phyloP scores from a whole-genome alignment of 2,329 filamentous ascomycete genomes.

The Penicillium expansum region DNA sequence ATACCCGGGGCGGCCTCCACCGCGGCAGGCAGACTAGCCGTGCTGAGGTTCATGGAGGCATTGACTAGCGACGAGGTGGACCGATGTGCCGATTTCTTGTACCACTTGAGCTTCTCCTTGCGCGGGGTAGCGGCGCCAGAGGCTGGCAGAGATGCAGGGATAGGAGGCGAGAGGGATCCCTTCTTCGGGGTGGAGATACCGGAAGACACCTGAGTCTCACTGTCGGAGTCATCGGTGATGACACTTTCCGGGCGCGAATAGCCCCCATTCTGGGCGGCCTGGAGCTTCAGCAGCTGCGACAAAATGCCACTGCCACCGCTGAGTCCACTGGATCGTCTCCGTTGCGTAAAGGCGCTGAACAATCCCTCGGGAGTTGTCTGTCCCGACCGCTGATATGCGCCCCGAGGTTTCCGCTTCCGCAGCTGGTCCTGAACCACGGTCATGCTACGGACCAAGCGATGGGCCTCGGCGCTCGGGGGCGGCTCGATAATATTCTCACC shows the following conservation, averaged over 20 bases:
- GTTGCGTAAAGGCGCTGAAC: slow-evolving; percentile 23
- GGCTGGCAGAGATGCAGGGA: slow-evolving; percentile 17
- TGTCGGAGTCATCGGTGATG: slow-evolving; percentile 34
- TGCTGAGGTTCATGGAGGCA: slow-evolving; percentile 39
- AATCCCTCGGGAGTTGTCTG: slow-evolving; percentile 31
- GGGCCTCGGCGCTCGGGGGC: slow-evolving; percentile 35
- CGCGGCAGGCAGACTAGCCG: slow-evolving; percentile 30
- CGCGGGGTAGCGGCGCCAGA: slow-evolving; percentile 36
- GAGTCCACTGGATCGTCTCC: slow-evolving; percentile 27
- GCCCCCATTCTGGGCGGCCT: slow-evolving; percentile 50
- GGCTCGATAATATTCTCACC: slow-evolving; percentile 21
- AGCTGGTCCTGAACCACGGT: slow-evolving; percentile 27
- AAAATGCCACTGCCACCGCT: slow-evolving; percentile 58
- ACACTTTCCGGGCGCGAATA: slow-evolving; percentile 29
- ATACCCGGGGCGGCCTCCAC: slow-evolving; percentile 21
- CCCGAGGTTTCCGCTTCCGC: slow-evolving; percentile 29
- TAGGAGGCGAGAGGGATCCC: slow-evolving; percentile 21
- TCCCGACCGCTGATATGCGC: slow-evolving; percentile 35
- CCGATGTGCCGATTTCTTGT: slow-evolving; percentile 38
- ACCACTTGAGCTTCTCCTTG: slow-evolving; percentile 44
- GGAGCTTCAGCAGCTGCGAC: slow-evolving; percentile 68
- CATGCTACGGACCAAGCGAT: slow-evolving; percentile 39
- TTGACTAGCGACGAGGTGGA: slow-evolving; percentile 41
- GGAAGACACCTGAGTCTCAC: slow-evolving; percentile 28
- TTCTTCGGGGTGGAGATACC: slow-evolving; percentile 31